Evolutionary conservation across 2,329 filamentous ascomycete genomes (phyloP), one percentile per base, ranked within the genome.

Genomic region (Pestalotiopsis sp.): DNA sequence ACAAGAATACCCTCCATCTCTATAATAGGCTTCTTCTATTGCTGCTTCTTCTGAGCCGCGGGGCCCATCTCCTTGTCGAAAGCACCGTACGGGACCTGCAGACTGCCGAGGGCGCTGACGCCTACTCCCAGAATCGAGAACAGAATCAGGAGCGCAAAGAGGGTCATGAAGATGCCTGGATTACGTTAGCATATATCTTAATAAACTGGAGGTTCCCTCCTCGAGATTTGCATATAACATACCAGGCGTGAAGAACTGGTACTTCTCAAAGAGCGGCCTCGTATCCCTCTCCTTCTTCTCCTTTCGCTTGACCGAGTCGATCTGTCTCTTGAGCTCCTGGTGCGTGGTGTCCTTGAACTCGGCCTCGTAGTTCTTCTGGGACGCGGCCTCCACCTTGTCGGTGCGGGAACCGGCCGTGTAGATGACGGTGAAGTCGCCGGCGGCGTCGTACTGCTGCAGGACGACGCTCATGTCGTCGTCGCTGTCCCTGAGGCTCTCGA

Each of bases 21-120:
- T 39, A 49, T 23, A n/a, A 12, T 27, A 20, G 12, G 25, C 36
- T 25, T 6, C 31, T 36, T 45, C 38, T 68, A 82, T 74, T 86
- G 87, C 81, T 91, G 87, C 84, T 94, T 97, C 89, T 95, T 97
- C 82, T 97, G 93, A 39, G 92, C 92, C 49, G 90, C 86, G n/a
- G 94, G 93, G 0, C 94, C 93, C 86, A 94, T 97, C 75, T 98
- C 95, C 85, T 97, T 98, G 79, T 97, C 95, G 78, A 98, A 99
- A 1, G 96, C 94, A 71, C 93, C 94, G 80, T 98, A 98, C 1
- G 93, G 93, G 38, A 98, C 93, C 79, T 98, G 87, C 20, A 99
- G 86, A 73, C 93, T 95, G 6, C 88, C 84, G 13, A 98, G 85
- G 14, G 93, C 94, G 69, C 82, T 88, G 67, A 98, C 82, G 14